Base-by-base conservation (phyloP, 495 filamentous ascomycete species). In the Lasiosphaeria ovina region DNA sequence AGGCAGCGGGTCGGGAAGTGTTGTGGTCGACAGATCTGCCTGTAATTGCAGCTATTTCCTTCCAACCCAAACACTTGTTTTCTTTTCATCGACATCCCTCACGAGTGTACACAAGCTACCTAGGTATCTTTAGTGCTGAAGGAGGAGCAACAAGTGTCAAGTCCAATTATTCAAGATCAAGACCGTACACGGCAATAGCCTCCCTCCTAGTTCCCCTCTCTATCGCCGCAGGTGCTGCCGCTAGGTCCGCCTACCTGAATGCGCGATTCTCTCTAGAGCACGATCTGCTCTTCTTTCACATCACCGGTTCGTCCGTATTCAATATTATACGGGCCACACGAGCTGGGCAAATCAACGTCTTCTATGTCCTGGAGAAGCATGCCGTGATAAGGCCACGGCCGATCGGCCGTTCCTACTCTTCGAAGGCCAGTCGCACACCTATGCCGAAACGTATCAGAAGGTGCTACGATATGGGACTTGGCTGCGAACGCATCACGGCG, bases 391-490 rank as follows among this genome's bases (percentile, higher is more conserved):
- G 14, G 69, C 78, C n/a, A 80, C 80, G 0, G 83, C 79, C 14
- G 69, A 84, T 58, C 72, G 76, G 1, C 68, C 81, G 4, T 92
- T 88, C 61, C 76, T 98, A 49, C 80, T 92, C 51, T 92, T 89
- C 70, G 79, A 93, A 63, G 90, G 88, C 54, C 79, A 78, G 55
- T 74, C 79, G 52, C 92, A 88, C 86, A 90, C 89, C 5, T 97
- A 87, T 72, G 82, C 82, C 36, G 82, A 95, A 66, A 79, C 85
- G 1, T 95, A 98, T 71, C 76, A 90, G 31, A 82, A 72, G 6
- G 83, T 81, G 0, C 77, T 97, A 35, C 87, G 85, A 52, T 95
- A 93, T 63, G 93, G 90, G 24, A 80, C 87, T 35, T 97, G 89
- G 89, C 77, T 97, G 55, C 87, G 87, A 69, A 83, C 80, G 12